phyloP scores from a whole-genome alignment of 768 basidiomycete genomes.

The Termitomyces sp. region DNA sequence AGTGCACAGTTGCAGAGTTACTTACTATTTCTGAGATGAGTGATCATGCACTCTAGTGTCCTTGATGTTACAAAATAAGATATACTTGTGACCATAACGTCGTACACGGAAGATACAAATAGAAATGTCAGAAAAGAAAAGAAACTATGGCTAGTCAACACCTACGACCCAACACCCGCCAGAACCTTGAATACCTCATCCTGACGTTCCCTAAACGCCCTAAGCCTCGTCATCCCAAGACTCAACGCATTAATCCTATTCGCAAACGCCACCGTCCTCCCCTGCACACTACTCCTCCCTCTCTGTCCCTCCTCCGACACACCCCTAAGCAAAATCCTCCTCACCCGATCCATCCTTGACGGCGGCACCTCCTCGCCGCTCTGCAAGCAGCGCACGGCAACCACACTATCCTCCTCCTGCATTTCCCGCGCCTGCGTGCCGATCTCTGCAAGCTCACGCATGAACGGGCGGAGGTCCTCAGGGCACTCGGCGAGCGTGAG shows the following conservation, averaged over 20 bases:
- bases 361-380: slow-evolving; percentile 27
- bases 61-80: background rate
- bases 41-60: background rate
- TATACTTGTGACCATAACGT: too few relatives aligned
- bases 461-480: slow-evolving; percentile 56
- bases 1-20: background rate
- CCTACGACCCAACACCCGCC: slow-evolving; percentile 34
- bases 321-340: slow-evolving; percentile 52
- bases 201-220: slow-evolving; percentile 70
- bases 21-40: background rate
- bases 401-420: slow-evolving; percentile 47
- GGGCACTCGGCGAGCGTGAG: slow-evolving; percentile 64
- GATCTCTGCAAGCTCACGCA: slow-evolving; percentile 57
- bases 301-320: slow-evolving; percentile 30
- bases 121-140: background rate
- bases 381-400: slow-evolving; percentile 39
- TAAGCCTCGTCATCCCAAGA: slow-evolving; percentile 62
- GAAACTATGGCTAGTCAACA: background rate
- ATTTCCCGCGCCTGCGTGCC: slow-evolving; percentile 45
- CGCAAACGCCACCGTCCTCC: slow-evolving; percentile 63
- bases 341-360: slow-evolving; percentile 57
- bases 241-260: slow-evolving; percentile 76
- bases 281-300: slow-evolving; percentile 50
- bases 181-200: slow-evolving; percentile 66
- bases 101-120: too few relatives aligned